Base-by-base conservation (phyloP, 1,284 basidiomycete species). In the Boletus coffeatus region DNA sequence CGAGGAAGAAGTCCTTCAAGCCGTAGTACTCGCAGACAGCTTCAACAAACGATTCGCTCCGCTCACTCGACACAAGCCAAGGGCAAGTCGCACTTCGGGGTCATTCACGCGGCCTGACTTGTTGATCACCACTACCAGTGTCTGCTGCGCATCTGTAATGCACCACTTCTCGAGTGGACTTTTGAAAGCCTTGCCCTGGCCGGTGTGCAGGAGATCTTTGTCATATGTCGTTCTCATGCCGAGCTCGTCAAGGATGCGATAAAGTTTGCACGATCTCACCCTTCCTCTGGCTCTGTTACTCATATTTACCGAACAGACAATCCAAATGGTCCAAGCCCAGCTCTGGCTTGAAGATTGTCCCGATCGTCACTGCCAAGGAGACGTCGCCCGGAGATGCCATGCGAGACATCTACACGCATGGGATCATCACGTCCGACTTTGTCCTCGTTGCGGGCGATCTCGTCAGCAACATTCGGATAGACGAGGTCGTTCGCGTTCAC, bases 381-480 rank as follows among this genome's bases (percentile, higher is more conserved):
- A 95, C 94, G 2, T 90, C 94, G 2, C 89, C 93, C 0, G 96
- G 97, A 13, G 97, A 99, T 75, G 95, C 95, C 37, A 88, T 99
- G 83, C 89, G 97, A 65, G 96, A 99, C 76, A 89, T 98, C 67
- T 98, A 99, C 78, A 92, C 90, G 59, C 92, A 93, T 61, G 89
- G 94, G 68, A 85, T 99, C 70, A 90, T 99, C 70, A 93, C 93
- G 34, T 86, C 86, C 63, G 96, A 99, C 73, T 98, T 96, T 77
- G 86, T 98, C 57, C 89, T 99, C 67, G 91, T 98, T 66, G 92
- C 90, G 73, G 94, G 93, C 21, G 96, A 98, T 73, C 85, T 97
- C 62, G 91, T 99, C 66, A 95, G 94, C 77, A 98, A 94, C 75
- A 84, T 98, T 69, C 87, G 90, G 69, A 89, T 99, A 65, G 90